Conservation (phyloP, 768 basidiomycete genomes). For the Imleria badia region DNA sequence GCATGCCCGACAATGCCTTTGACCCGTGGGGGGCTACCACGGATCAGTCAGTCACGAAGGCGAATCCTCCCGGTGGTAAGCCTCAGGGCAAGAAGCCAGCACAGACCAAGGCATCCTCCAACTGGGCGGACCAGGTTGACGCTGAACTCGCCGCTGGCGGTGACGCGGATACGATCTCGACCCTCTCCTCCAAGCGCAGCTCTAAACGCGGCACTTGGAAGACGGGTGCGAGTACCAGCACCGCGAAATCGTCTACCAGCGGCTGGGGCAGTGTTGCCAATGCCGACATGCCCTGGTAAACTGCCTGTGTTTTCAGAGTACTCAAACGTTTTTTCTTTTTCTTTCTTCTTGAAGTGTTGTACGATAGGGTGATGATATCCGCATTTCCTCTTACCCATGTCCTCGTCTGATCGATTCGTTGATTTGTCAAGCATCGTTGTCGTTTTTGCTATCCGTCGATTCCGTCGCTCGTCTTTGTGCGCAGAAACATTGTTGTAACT, state of each 20-base stretch:
- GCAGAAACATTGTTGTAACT: no score
- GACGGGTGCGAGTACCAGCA: slow-evolving; percentile 6
- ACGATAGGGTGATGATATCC: slow-evolving; percentile 3
- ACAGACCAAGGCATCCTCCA: slow-evolving; percentile 3
- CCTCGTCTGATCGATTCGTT: slow-evolving; percentile 2
- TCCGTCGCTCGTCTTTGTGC: no score
- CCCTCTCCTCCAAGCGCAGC: slow-evolving; percentile 12
- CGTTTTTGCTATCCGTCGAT: neutral
- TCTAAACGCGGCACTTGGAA: slow-evolving; percentile 14
- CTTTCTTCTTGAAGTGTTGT: neutral
- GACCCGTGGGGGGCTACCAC: slow-evolving; percentile 25
- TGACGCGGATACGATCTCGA: neutral
- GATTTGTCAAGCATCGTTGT: neutral
- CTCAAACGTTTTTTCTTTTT: neutral
- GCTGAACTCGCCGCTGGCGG: slow-evolving; percentile 7
- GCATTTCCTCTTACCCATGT: neutral
- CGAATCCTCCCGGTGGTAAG: neutral
- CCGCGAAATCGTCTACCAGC: slow-evolving; percentile 19
- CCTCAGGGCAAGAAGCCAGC: slow-evolving; percentile 5
- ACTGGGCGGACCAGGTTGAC: slow-evolving; percentile 32
- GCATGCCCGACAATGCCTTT: slow-evolving; percentile 13
- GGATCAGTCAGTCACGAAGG: slow-evolving; percentile 5
- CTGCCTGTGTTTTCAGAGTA: neutral
- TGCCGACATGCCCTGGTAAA: slow-evolving; percentile 26
- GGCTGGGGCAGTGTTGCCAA: slow-evolving; percentile 31